Conservation (phyloP, 176 grass and related monocot species). For the Dendrocalamus sinicus region DNA sequence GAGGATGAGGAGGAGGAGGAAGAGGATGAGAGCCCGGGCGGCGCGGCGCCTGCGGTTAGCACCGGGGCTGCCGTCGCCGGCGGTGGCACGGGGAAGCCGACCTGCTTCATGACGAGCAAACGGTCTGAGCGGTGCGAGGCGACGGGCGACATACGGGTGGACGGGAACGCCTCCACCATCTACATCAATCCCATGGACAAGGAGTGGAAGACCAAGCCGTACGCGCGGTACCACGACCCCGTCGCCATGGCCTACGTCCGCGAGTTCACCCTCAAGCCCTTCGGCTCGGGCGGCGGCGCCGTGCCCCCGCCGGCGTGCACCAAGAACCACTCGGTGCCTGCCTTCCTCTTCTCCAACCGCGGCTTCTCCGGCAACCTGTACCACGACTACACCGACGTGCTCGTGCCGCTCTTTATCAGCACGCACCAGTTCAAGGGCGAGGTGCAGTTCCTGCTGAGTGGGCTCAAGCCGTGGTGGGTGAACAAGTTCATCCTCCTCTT, state of each 20-base stretch:
- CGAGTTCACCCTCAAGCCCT: conserved; percentile 65
- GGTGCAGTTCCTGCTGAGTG: conserved; percentile 68
- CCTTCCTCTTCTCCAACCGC: conserved; percentile 75
- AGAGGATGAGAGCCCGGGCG: background rate
- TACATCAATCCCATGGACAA: conserved; percentile 50
- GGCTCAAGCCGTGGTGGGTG: conserved; percentile 83
- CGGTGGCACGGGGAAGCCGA: conserved; percentile 42
- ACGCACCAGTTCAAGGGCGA: conserved; percentile 65
- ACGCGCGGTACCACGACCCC: conserved; percentile 81
- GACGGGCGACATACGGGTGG: conserved; percentile 65
- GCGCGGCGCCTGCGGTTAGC: background rate
- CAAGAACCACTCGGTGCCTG: conserved; percentile 75
- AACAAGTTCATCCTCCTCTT: conserved; percentile 69
- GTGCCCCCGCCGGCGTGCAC: conserved; percentile 60
- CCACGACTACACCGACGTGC: conserved; percentile 94
- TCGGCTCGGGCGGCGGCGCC: conserved; percentile 12
- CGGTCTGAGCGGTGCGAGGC: conserved; percentile 78
- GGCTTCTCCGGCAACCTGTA: conserved; percentile 93
- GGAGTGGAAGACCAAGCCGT: conserved; percentile 92
- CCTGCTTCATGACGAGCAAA: conserved; percentile 82
- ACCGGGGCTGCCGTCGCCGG: background rate
- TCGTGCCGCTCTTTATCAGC: conserved; percentile 89
- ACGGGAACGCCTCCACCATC: conserved; percentile 65
- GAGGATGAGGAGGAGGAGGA: conserved; percentile 29
- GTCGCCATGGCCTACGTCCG: conserved; percentile 65